Percentiles rank a stretch among this genome's conserved stretches.
Conservation (phyloP, 2,329 filamentous ascomycete genomes). For the Phaeosphaeriaceae sp. region DNA sequence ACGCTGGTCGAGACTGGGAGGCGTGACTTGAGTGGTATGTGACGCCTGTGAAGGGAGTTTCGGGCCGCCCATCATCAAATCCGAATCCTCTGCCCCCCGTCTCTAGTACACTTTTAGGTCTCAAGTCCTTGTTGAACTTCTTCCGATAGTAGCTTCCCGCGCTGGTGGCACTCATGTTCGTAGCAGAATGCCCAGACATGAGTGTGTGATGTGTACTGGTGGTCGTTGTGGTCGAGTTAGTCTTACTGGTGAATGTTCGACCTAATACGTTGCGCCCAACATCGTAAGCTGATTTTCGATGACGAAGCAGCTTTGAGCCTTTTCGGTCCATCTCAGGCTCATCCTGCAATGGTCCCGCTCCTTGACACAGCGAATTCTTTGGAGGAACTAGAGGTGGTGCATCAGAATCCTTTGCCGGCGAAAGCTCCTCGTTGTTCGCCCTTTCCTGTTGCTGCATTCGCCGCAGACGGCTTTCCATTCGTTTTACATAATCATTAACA, state of each 20-base stretch:
- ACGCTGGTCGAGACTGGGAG: constrained; percentile 58
- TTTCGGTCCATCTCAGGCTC: constrained; percentile 36
- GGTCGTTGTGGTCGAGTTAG: constrained; percentile 72
- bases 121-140: constrained; percentile 56
- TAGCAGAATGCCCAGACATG: constrained; percentile 92
- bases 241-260: constrained; percentile 87
- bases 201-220: constrained; percentile 81
- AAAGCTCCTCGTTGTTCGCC: constrained; percentile 56
- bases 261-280: constrained; percentile 72
- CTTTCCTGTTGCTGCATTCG: constrained; percentile 65
- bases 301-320: constrained; percentile 52
- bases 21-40: constrained; percentile 91
- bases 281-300: constrained; percentile 80
- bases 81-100: constrained; percentile 50
- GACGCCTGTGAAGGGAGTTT: constrained; percentile 72
- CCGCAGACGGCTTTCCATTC: constrained; percentile 85
- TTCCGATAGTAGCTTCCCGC: constrained; percentile 89
- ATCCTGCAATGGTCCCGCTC: constrained; percentile 49
- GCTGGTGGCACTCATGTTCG: constrained; percentile 91
- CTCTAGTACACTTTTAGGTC: constrained; percentile 70
- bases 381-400: constrained; percentile 68
- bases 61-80: constrained; percentile 53
- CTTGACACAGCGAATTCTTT: constrained; percentile 55
- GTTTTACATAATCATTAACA: constrained; percentile 83
- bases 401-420: constrained; percentile 52